Evolutionary conservation across 225 moss, liverwort and hornwort species (phyloP), one percentile per base, ranked within the genome.

Genomic region (Marchantia polymorpha): DNA sequence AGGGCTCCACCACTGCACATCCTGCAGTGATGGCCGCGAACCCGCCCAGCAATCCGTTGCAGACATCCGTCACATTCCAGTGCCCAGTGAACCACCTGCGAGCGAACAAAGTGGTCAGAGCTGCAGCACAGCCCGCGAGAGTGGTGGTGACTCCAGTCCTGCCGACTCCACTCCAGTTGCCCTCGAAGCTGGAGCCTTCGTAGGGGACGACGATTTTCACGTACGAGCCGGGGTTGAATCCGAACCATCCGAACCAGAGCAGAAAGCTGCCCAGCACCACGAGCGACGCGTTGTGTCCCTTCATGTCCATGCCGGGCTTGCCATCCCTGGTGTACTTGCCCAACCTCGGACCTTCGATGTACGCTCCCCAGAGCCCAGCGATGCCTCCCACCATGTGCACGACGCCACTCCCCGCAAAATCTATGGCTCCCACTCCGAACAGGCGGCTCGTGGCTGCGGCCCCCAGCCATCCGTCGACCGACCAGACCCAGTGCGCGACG

Each of bases 211-310:
- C 6, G 22, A 92, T 92, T 0, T 61, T 14, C 53, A 88, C 0
- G 7, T 66, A 92, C 51, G 91, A 91, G 7, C 92, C 92, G 1
- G 92, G 92, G 61, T 92, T 92, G 70, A 92, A 92, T 0, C 92
- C 92, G 61, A 89, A 92, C 92, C 92, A 92, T 8, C 92, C 92
- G 79, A 92, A 92, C 92, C 92, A 92, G 69, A 92, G 71, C 75
- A 92, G 31, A 14, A 92, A 92, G n/a, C 89, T 92, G 17, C 92
- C 92, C 65, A 92, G 19, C 30, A 92, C 92, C 39, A 92, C 92
- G 58, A 92, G 58, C 56, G 92, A 89, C 10, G 90, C 90, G 13
- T 83, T 85, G 72, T 92, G 92, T 4, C 92, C 92, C 0, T 86
- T 87, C 82, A 90, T 90, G 79, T 86, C 29, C 31, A 85, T 79